These are phyloP conservation scores for Starmerella potacharoeniae DNA, from an alignment of 805 yeast genomes.

Conservation along the genomic window DNA sequence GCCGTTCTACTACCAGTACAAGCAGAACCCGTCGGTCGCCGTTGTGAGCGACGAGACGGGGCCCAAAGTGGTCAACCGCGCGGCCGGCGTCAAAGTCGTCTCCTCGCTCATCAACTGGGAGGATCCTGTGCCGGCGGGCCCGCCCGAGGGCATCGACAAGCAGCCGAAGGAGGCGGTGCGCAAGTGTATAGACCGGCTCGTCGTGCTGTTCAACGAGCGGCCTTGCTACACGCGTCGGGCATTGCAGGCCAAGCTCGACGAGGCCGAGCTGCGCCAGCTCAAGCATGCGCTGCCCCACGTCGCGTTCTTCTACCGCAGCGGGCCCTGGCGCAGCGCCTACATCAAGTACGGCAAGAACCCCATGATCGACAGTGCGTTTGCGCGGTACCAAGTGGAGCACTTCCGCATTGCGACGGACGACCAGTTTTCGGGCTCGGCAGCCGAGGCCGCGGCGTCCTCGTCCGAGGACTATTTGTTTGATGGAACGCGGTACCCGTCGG, in stretches of 20 bases:
- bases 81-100: constrained; percentile 24
- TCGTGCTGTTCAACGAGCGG: constrained; percentile 46
- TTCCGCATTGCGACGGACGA: constrained; percentile 41
- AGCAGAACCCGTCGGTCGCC: constrained; percentile 52
- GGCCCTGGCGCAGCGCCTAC: constrained; percentile 90
- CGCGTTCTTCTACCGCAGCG: constrained; percentile 69
- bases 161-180: constrained; percentile 34
- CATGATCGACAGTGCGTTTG: constrained; percentile 39
- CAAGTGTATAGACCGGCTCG: constrained; percentile 30
- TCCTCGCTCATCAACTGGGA: constrained; percentile 29
- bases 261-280: constrained; percentile 28
- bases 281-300: constrained; percentile 77
- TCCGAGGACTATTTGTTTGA: constrained; percentile 40
- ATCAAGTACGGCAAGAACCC: constrained; percentile 76
- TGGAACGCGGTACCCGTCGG: constrained; percentile 56
- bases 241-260: constrained; percentile 27
- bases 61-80: constrained; percentile 27
- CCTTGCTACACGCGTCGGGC: constrained; percentile 84
- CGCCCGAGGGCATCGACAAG: constrained; percentile 32
- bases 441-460: constrained; percentile 1
- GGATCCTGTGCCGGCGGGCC: constrained; percentile 27
- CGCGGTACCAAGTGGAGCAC: constrained; percentile 72
- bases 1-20: constrained; percentile 69
- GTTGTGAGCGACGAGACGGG: constrained; percentile 46
- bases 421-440: constrained; percentile 13